Evolutionary conservation across 2,329 filamentous ascomycete genomes (phyloP).

Genomic region (Diplodia mutila): DNA sequence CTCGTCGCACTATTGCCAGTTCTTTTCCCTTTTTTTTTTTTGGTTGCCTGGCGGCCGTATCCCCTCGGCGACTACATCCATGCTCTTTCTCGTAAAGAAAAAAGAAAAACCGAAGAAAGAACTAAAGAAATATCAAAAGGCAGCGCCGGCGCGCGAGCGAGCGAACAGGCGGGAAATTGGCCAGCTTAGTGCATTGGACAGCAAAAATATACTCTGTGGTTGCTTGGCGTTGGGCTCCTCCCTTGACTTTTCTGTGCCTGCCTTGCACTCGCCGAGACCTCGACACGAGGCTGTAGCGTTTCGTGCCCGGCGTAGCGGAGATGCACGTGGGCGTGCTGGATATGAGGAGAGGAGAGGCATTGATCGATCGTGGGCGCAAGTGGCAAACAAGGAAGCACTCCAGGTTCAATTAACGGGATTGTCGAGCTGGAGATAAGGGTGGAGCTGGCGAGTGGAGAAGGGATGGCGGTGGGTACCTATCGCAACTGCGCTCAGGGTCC

Average conservation of each 20-base stretch:
- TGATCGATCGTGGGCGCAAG: not conserved
- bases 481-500: not conserved
- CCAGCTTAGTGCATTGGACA: not conserved
- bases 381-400: too few relatives aligned
- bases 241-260: not conserved
- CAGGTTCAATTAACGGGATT: not conserved
- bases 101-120: not conserved
- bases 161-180: not conserved
- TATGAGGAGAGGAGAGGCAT: not conserved
- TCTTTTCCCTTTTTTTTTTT: not conserved
- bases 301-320: not conserved
- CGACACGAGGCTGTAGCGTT: not conserved
- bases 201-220: not conserved
- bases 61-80: not conserved
- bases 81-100: not conserved
- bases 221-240: not conserved
- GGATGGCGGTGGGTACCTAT: not conserved
- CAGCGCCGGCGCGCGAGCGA: not conserved
- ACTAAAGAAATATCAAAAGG: too few relatives aligned
- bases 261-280: not conserved
- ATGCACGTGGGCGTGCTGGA: not conserved
- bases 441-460: not conserved
- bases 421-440: not conserved
- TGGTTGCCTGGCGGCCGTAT: not conserved
- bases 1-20: not conserved